phyloP scores from a whole-genome alignment of 2,329 filamentous ascomycete species.

The Fusarium torreyae region DNA sequence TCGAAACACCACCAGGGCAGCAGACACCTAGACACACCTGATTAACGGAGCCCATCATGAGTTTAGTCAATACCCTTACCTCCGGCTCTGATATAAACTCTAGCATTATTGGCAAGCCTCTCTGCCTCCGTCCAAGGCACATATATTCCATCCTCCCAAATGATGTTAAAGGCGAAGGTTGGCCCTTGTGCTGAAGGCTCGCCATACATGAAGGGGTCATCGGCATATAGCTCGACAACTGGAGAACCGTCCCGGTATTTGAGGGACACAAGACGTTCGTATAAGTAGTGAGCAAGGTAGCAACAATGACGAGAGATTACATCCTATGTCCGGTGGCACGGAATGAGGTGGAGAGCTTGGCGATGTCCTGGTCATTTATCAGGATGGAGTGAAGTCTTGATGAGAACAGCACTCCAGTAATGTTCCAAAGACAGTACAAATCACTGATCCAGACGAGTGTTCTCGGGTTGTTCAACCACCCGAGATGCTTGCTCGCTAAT shows the following conservation, averaged over 20 bases:
- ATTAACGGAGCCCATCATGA: background rate
- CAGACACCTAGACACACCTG: constrained; percentile 59
- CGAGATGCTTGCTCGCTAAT: too few species aligned
- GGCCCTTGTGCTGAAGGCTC: constrained; percentile 70
- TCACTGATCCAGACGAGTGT: too few species aligned
- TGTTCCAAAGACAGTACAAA: too few species aligned
- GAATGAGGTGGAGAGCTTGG: too few species aligned
- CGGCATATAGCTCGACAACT: constrained; percentile 70
- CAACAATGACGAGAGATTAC: constrained; percentile 71
- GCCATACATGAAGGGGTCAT: constrained; percentile 61
- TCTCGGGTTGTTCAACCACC: too few species aligned
- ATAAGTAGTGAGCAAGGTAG: constrained; percentile 66
- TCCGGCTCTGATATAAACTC: constrained; percentile 71
- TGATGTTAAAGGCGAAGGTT: constrained; percentile 75
- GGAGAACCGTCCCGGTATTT: constrained; percentile 67
- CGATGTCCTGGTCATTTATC: too few species aligned
- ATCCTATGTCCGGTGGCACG: constrained; percentile 43
- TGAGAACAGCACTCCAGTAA: too few species aligned
- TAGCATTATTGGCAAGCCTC: constrained; percentile 66
- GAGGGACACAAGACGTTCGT: constrained; percentile 63
- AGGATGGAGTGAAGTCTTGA: too few species aligned
- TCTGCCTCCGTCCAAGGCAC: constrained; percentile 74
- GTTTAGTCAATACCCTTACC: constrained; percentile 53
- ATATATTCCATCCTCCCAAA: constrained; percentile 65
- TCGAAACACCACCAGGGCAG: constrained; percentile 63